Base-by-base conservation (phyloP, 371 early-diverging fungal species). In the Haplosporangium sp. region DNA sequence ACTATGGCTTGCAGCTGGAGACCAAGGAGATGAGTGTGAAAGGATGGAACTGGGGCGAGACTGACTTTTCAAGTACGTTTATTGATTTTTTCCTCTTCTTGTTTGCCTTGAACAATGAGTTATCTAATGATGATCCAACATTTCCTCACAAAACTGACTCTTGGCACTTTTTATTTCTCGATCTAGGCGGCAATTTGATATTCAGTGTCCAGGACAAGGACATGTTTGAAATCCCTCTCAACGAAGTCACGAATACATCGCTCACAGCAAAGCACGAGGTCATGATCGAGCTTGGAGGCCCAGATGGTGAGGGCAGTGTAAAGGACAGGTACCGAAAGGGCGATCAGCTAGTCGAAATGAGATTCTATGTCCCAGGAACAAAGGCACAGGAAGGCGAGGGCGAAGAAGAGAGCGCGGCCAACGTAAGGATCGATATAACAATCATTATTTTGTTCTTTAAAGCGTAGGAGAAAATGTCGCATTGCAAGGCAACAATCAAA, bases 11-110 rank as follows among this genome's bases (percentile, higher is more conserved):
- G 21, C 82, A 84, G 5, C 69, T 98, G 37, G 98, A 99, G 73
- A 69, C 83, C 12, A 93, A 90, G 64, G 98, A 99, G 61, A 73
- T 93, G 51, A 93, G 95, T 61, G 82, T 96, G 10, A 92, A 91
- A 59, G 99, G 99, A 41, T 96, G 95, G 93, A 98, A 98, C 86
- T 98, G 99, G 98, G 99, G 97, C 52, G 89, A 91, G 81, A 87
- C 94, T 10, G 95, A 95, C 55, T 94, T 96, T 68, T 60, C 62
- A 38, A 66, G 70, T 79, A 66, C n/a, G 61, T 23, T 8, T 38
- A 0, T 13, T 29, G 29, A 2, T 29, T 29, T 4, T 4, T 4
- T 29, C 29, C 29, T 10, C 50, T 53, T 6, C 37, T 20, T n/a
- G 18, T 29, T 16, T 6, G 12, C 23, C 45, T 11, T 12, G 38